Conservation (phyloP, 768 basidiomycete genomes). For the Dacryopinax primogenitus region DNA sequence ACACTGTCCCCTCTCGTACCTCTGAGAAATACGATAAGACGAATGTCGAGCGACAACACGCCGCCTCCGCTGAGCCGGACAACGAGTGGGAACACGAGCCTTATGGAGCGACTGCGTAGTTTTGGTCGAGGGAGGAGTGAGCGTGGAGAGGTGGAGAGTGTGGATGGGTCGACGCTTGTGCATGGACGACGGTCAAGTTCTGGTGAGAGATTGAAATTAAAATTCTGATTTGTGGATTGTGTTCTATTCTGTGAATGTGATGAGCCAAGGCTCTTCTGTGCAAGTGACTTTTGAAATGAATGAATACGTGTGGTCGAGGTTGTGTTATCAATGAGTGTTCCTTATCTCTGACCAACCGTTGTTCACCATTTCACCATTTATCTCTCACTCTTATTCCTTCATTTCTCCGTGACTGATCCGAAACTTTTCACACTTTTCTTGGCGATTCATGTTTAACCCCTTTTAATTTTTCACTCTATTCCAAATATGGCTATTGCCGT, state of each 20-base stretch:
- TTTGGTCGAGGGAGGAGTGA: not conserved
- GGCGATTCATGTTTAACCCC: not conserved
- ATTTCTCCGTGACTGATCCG: no score
- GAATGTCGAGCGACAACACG: not conserved
- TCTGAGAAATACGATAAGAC: no score
- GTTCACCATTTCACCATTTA: not conserved
- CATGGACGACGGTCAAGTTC: not conserved
- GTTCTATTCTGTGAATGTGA: not conserved
- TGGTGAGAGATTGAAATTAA: not conserved
- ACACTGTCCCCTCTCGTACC: no score
- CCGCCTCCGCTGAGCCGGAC: not conserved
- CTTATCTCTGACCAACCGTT: not conserved
- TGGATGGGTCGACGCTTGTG: slow-evolving; percentile 5
- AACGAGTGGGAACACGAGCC: not conserved
- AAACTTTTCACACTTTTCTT: not conserved
- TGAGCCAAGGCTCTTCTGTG: not conserved
- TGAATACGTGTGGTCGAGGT: not conserved
- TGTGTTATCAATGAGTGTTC: not conserved
- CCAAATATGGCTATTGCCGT: not conserved
- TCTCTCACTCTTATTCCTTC: not conserved
- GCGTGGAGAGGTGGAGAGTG: not conserved
- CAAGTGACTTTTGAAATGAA: no score
- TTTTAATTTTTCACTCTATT: not conserved
- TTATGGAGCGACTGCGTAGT: not conserved
- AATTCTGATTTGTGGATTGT: not conserved